Base-by-base conservation (phyloP, 768 basidiomycete species). In the Amyloporia xantha region DNA sequence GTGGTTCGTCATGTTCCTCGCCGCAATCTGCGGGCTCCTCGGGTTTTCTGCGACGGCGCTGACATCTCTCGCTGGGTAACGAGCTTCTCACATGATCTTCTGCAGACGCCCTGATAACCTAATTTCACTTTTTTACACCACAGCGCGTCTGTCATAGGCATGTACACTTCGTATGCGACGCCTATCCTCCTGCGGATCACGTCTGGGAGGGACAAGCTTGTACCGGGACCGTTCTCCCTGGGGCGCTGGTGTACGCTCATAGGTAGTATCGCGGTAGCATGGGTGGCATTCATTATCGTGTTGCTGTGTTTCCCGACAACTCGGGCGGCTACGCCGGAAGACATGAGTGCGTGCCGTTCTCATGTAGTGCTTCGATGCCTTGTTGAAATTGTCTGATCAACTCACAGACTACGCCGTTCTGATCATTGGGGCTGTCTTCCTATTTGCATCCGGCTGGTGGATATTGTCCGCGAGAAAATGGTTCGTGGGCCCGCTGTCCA, bases 401-500 rank as follows among this genome's bases (percentile, higher is more conserved):
- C 30, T 7, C 15, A 15, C 50, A 86, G 84, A 86, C 59, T 85
- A 84, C 58, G 71, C 82, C 1, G 74, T 83, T 19, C 79, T 84
- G 12, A 76, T 86, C 44, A 74, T 86, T 55, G 68, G 74, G 66
- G 68, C 66, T 2, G 82, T 86, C 2, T 83, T 86, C 60, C 58
- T 82, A n/a, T 84, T 84, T 54, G 80, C 84, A 0, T 64, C 75
- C 1, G 48, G 69, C 5, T 84, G 78, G 4, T 86, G 84, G 84
- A 61, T 80, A 4, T 27, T 79, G 2, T 84, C 83, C 28, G 84
- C 84, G 1, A 74, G 66, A 28, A 77, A 79, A 44, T 87, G 84
- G 84, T 86, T 86, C 66, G 71, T 65, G 19, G 84, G 84, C 0
- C 84, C 83, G n/a, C 67, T 86, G 42, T 66, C 68, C 51, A 85